These are phyloP conservation scores for Podochytrium sp. DNA, from an alignment of 192 early-diverging fungal species.

Conservation along the genomic window DNA sequence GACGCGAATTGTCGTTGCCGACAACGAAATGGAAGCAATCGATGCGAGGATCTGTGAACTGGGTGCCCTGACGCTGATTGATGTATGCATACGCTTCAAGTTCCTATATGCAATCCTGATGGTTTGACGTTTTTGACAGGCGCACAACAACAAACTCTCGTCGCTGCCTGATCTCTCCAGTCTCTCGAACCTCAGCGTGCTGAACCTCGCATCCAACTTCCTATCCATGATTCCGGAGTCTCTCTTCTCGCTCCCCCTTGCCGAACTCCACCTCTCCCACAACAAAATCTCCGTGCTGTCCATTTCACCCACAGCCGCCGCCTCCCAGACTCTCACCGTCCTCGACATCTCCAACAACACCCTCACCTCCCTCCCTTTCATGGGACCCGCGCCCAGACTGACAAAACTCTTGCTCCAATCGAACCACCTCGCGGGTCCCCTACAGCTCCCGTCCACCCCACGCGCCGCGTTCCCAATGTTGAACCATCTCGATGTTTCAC, in stretches of 20 bases:
- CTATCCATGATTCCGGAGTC: constrained; percentile 29
- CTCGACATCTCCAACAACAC: constrained; percentile 33
- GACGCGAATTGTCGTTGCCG: constrained; percentile 39
- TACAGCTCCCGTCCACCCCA: neutral
- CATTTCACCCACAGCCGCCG: neutral
- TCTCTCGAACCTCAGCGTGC: constrained; percentile 30
- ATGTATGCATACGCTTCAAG: constrained; percentile 25
- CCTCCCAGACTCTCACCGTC: constrained; percentile 23
- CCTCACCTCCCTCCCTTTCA: constrained; percentile 6
- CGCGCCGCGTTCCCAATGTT: constrained; percentile 20
- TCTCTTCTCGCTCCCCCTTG: constrained; percentile 29
- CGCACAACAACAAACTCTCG: constrained; percentile 45
- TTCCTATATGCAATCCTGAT: constrained; percentile 3
- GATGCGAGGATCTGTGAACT: constrained; percentile 41
- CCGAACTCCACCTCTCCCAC: constrained; percentile 37
- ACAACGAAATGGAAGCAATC: constrained; percentile 43
- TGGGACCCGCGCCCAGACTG: neutral
- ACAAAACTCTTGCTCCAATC: constrained; percentile 23
- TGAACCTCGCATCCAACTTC: constrained; percentile 44
- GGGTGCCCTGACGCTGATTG: constrained; percentile 41
- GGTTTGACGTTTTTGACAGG: neutral
- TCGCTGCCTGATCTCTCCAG: constrained; percentile 34
- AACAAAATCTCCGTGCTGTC: constrained; percentile 37
- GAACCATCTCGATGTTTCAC: constrained; percentile 38
- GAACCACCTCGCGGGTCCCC: constrained; percentile 19